Percentiles rank a stretch among this genome's conserved stretches.
Evolutionary conservation across 495 filamentous ascomycete species (phyloP).

Genomic region (Tuber aestivum): DNA sequence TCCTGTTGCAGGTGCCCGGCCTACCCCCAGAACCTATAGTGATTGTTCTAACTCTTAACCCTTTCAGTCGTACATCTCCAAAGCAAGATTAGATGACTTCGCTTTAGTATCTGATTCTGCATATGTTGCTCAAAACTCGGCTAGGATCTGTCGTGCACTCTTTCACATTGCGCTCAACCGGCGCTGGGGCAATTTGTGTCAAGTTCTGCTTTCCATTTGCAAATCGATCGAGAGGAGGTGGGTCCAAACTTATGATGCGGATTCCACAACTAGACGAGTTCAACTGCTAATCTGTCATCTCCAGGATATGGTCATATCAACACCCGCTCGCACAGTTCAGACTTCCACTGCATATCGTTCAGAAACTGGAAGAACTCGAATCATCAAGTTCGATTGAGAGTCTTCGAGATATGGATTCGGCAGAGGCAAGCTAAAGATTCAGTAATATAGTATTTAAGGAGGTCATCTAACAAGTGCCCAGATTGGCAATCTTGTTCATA

Average conservation of each 20-base stretch:
- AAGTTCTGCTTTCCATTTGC: constrained; percentile 79
- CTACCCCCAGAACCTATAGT: background rate
- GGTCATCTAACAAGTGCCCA: background rate
- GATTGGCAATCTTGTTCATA: constrained; percentile 87
- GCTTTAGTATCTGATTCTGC: constrained; percentile 82
- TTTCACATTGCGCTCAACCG: constrained; percentile 97
- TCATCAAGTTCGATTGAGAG: constrained; percentile 67
- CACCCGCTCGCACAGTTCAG: constrained; percentile 96
- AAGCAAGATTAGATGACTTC: constrained; percentile 81
- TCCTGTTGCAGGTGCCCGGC: constrained; percentile 53
- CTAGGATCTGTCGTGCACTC: constrained; percentile 84
- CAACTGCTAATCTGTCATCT: background rate
- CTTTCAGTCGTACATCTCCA: constrained; percentile 82
- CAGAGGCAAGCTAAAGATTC: constrained; percentile 49
- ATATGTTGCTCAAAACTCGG: constrained; percentile 93
- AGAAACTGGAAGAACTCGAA: constrained; percentile 72
- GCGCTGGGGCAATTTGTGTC: constrained; percentile 88
- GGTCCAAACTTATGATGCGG: background rate
- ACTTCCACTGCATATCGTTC: constrained; percentile 71
- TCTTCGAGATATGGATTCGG: constrained; percentile 81
- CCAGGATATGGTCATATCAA: constrained; percentile 81
- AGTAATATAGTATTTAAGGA: background rate
- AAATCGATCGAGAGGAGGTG: constrained; percentile 86
- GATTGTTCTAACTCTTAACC: background rate
- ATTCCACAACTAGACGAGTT: background rate